These are phyloP conservation scores for Hippophae tibetana DNA, from an alignment of 306 rosid species.

Conservation along the genomic window DNA sequence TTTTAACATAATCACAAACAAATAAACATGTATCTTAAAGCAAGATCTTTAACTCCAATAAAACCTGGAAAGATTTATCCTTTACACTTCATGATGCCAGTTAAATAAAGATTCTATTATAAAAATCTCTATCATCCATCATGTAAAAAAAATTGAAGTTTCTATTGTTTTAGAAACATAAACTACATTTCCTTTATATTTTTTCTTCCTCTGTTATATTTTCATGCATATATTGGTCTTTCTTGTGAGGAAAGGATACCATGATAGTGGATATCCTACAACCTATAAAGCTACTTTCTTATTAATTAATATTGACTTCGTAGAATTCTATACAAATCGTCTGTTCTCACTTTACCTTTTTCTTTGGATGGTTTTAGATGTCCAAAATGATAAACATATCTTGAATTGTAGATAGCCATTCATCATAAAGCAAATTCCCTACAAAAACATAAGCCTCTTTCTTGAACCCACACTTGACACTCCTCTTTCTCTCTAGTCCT, in stretches of 20 bases:
- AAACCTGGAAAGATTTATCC: too few relatives aligned
- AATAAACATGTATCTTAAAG: too few relatives aligned
- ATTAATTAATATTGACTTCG: constrained; percentile 13
- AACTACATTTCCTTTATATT: background rate
- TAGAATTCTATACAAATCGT: constrained; percentile 11
- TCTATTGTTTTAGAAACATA: background rate
- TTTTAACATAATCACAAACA: too few relatives aligned
- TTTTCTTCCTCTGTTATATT: background rate
- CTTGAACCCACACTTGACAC: constrained; percentile 9
- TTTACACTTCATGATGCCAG: too few relatives aligned
- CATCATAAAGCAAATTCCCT: constrained; percentile 18
- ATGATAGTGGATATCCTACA: constrained; percentile 32
- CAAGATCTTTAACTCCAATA: too few relatives aligned
- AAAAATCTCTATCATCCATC: constrained; percentile 11
- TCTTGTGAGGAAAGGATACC: constrained; percentile 40
- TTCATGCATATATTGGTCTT: constrained; percentile 5
- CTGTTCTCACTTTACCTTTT: constrained; percentile 13
- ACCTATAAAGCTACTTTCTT: constrained; percentile 26
- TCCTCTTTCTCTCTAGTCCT: constrained; percentile 13
- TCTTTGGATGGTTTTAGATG: constrained; percentile 37
- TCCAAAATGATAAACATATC: constrained; percentile 18
- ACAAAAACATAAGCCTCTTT: constrained; percentile 18
- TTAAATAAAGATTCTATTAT: constrained; percentile 9
- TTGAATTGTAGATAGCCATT: constrained; percentile 19
- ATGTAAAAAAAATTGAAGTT: constrained; percentile 5